Conservation (phyloP, 352 stramenopile genomes). For the Globisporangium spiculum region DNA sequence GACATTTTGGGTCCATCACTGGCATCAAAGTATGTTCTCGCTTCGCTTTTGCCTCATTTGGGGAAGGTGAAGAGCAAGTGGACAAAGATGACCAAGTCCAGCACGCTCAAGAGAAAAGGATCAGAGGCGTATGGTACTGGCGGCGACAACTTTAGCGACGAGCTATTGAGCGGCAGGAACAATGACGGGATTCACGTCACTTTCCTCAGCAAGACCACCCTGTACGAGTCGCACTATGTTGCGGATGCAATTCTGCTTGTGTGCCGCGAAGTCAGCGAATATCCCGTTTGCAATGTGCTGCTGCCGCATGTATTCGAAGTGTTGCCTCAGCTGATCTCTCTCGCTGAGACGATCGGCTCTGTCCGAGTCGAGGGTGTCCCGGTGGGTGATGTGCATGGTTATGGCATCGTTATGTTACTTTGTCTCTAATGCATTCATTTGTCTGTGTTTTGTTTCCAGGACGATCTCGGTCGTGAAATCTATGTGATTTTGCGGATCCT, state of each 20-base stretch:
- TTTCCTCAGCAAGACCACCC: slow-evolving; percentile 48
- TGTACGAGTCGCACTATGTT: slow-evolving; percentile 69
- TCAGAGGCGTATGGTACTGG: slow-evolving; percentile 15
- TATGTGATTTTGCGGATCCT: slow-evolving; percentile 70
- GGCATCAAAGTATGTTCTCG: slow-evolving; percentile 58
- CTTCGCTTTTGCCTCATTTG: slow-evolving; percentile 47
- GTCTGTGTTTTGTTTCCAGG: slow-evolving; percentile 25
- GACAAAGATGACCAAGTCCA: slow-evolving; percentile 46
- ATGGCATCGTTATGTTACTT: background rate
- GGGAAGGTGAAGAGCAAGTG: slow-evolving; percentile 55
- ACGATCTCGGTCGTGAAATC: slow-evolving; percentile 66
- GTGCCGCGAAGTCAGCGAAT: slow-evolving; percentile 57
- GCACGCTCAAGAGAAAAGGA: slow-evolving; percentile 35
- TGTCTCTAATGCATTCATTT: background rate
- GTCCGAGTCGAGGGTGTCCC: slow-evolving; percentile 65
- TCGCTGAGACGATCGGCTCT: slow-evolving; percentile 65
- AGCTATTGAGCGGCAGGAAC: slow-evolving; percentile 26
- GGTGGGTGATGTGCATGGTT: slow-evolving; percentile 27
- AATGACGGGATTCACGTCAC: slow-evolving; percentile 59
- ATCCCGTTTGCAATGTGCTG: slow-evolving; percentile 38
- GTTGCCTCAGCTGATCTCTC: slow-evolving; percentile 44
- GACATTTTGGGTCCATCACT: slow-evolving; percentile 56
- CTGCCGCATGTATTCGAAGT: slow-evolving; percentile 62
- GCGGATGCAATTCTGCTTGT: slow-evolving; percentile 63
- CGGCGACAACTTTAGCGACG: slow-evolving; percentile 4